Conservation (phyloP, 306 rosid genomes). For the Styphnolobium japonicum region DNA sequence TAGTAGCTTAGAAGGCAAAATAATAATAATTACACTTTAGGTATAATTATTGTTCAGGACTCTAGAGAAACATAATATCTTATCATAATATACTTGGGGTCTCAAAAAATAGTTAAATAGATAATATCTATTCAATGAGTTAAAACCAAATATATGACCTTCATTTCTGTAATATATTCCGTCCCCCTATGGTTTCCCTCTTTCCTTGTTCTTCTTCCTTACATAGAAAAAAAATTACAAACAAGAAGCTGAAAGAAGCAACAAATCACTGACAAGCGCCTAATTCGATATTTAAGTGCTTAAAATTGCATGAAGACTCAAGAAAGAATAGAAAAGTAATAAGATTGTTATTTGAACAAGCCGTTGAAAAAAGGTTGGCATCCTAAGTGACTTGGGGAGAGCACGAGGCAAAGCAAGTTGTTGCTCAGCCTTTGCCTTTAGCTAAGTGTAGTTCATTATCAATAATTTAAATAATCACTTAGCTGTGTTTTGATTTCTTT, state of each 20-base stretch:
- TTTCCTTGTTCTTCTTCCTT: background rate
- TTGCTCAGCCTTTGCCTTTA: constrained; percentile 42
- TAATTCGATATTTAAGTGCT: constrained; percentile 37
- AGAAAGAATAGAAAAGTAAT: constrained; percentile 1
- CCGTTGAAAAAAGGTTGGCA: constrained; percentile 43
- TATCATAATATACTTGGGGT: background rate
- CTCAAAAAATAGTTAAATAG: background rate
- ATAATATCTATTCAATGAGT: background rate
- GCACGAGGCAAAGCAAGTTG: constrained; percentile 72
- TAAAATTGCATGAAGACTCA: constrained; percentile 26
- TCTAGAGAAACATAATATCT: no score
- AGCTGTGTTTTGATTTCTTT: constrained; percentile 25
- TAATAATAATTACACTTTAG: no score
- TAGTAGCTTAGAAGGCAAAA: background rate
- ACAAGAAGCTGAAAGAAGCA: constrained; percentile 2
- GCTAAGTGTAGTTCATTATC: constrained; percentile 25
- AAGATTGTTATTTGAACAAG: constrained; percentile 6
- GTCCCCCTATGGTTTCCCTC: background rate
- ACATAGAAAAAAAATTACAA: background rate
- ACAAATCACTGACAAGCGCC: constrained; percentile 30
- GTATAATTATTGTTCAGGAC: no score
- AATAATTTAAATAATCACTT: constrained; percentile 22
- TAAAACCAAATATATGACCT: background rate
- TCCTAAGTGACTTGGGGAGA: constrained; percentile 47
- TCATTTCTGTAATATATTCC: background rate